Conservation (phyloP, 2,329 filamentous ascomycete genomes). For the Capronia americana region DNA sequence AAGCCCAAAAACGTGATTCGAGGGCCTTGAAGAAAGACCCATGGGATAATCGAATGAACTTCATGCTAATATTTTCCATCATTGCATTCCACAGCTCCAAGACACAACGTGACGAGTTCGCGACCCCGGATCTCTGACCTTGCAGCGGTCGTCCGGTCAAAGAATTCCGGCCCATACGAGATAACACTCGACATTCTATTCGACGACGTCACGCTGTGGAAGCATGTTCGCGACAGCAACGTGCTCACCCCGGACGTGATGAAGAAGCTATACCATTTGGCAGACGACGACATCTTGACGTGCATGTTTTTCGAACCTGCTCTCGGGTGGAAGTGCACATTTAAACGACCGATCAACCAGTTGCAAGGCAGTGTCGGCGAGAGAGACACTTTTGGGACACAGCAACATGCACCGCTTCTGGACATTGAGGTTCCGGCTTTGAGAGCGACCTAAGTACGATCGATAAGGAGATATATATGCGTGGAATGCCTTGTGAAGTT, state of each 20-base stretch:
- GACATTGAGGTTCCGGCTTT: conserved; percentile 14
- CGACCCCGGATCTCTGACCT: conserved; percentile 41
- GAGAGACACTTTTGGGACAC: conserved; percentile 48
- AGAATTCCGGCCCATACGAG: conserved; percentile 60
- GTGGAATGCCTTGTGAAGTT: too few relatives aligned
- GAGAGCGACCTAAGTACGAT: too few relatives aligned
- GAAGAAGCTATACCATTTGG: conserved; percentile 38
- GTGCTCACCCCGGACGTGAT: conserved; percentile 44
- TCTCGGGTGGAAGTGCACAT: conserved; percentile 55
- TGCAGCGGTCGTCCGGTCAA: conserved; percentile 54
- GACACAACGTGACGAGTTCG: too few relatives aligned
- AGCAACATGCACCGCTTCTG: conserved; percentile 48
- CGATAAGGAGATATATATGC: too few relatives aligned
- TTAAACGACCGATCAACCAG: conserved; percentile 43
- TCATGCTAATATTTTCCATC: too few relatives aligned
- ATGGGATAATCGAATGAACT: too few relatives aligned
- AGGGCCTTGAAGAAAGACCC: neutral
- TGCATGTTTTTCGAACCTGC: conserved; percentile 54
- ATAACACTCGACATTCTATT: conserved; percentile 62
- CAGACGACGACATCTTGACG: conserved; percentile 42
- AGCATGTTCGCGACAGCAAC: conserved; percentile 46
- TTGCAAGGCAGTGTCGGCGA: conserved; percentile 44
- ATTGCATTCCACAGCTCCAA: too few relatives aligned
- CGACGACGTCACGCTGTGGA: conserved; percentile 44
- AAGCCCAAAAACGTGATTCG: neutral